A percentile compares a stretch with the other conserved stretches of the same genome.
These are phyloP conservation scores for Brassica hybrid DNA, from an alignment of 441 rosid species.

Conservation along the genomic window DNA sequence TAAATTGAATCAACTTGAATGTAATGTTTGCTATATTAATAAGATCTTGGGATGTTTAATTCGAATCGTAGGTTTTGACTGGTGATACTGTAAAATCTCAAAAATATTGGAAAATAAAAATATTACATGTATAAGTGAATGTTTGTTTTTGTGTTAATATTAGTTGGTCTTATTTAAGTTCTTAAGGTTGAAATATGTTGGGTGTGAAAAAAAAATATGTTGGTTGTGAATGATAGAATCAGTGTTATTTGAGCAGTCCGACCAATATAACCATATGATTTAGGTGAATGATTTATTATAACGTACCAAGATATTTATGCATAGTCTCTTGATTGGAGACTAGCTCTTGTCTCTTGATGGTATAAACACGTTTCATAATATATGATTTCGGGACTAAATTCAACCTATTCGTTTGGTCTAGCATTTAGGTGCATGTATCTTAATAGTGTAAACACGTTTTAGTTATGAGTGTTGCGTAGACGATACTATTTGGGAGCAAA, in stretches of 20 bases:
- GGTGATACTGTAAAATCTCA: background rate
- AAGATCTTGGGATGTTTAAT: background rate
- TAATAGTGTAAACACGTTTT: background rate
- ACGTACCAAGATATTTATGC: background rate
- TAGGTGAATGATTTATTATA: background rate
- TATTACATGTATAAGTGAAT: background rate
- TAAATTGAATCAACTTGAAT: constrained; percentile 8
- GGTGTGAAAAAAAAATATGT: background rate
- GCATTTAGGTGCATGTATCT: background rate
- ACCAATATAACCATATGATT: background rate
- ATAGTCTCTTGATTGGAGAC: background rate
- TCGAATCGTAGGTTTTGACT: background rate
- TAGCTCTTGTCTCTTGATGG: background rate
- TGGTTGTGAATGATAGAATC: constrained; percentile 6
- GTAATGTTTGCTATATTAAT: background rate
- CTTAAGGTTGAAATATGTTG: constrained; percentile 1
- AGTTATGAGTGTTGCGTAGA: constrained; percentile 2
- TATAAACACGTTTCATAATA: background rate
- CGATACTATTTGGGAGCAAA: background rate
- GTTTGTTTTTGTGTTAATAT: background rate
- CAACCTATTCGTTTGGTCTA: constrained; percentile 3
- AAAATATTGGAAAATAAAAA: background rate
- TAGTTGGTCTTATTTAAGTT: background rate
- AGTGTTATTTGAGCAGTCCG: background rate
- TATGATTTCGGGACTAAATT: constrained; percentile 6